phyloP scores from a whole-genome alignment of 140 eudicot genomes.

The Flaveria floridana region DNA sequence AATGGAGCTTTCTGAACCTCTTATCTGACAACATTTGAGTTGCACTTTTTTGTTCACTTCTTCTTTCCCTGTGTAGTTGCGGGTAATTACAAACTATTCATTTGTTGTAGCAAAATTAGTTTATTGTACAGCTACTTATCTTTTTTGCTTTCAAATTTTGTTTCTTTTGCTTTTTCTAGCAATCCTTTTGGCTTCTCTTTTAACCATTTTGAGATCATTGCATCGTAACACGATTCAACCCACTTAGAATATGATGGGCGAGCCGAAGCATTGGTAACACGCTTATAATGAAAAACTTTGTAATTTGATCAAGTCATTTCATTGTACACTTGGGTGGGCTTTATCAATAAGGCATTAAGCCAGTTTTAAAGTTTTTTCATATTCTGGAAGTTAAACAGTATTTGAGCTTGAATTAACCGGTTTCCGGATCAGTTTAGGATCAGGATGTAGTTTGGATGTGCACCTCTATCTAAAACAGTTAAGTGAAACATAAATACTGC shows the following conservation, averaged over 20 bases:
- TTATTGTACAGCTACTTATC: constrained; percentile 20
- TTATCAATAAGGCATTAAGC: not conserved
- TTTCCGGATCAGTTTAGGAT: too few relatives aligned
- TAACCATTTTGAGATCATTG: not conserved
- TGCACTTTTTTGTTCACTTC: not conserved
- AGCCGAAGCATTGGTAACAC: not conserved
- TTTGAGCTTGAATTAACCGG: too few relatives aligned
- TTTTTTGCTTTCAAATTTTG: not conserved
- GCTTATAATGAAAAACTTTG: not conserved
- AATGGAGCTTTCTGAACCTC: constrained; percentile 94
- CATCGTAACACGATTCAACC: not conserved
- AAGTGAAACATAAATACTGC: too few relatives aligned
- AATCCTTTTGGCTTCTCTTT: not conserved
- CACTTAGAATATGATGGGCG: not conserved
- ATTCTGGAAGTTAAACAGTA: too few relatives aligned
- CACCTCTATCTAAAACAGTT: too few relatives aligned
- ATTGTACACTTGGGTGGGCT: not conserved
- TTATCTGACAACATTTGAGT: constrained; percentile 37
- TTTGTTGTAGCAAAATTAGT: constrained; percentile 22
- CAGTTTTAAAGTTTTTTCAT: too few relatives aligned
- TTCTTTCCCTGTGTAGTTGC: constrained; percentile 18
- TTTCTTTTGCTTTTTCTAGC: not conserved
- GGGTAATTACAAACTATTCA: constrained; percentile 12
- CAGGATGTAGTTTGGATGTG: too few relatives aligned
- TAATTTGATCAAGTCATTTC: not conserved